Conservation (phyloP, 2,329 filamentous ascomycete species). For the Coniochaeta prunicola region DNA sequence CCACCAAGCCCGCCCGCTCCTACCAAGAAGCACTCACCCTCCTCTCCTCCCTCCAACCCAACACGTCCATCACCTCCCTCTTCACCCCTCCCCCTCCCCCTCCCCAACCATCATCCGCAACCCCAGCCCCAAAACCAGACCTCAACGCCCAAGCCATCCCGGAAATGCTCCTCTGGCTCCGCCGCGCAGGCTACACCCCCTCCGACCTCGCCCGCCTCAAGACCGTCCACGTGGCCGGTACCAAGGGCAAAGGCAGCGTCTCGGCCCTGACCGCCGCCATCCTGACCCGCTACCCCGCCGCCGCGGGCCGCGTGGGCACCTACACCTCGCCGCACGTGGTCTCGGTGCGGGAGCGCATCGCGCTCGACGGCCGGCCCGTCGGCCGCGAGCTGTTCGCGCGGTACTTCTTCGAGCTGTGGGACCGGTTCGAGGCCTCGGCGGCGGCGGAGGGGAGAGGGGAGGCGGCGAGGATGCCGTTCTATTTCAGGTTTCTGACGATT, state of each 20-base stretch:
- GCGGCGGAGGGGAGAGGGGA: slow-evolving; percentile 19
- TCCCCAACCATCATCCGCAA: slow-evolving; percentile 32
- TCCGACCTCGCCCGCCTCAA: neutral
- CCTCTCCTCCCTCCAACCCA: slow-evolving; percentile 76
- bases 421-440: slow-evolving; percentile 33
- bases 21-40: slow-evolving; percentile 24
- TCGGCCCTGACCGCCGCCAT: slow-evolving; percentile 78
- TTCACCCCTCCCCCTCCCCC: neutral
- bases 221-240: slow-evolving; percentile 75
- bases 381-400: slow-evolving; percentile 51
- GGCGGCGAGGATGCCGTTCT: slow-evolving; percentile 38
- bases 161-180: slow-evolving; percentile 74
- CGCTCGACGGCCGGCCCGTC: slow-evolving; percentile 51
- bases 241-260: slow-evolving; percentile 89
- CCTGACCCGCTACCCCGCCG: slow-evolving; percentile 28
- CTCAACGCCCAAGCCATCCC: slow-evolving; percentile 67
- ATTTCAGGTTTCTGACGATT: slow-evolving; percentile 58
- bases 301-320: neutral
- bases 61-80: slow-evolving; percentile 70
- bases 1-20: neutral
- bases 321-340: slow-evolving; percentile 61
- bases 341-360: slow-evolving; percentile 60
- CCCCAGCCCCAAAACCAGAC: slow-evolving; percentile 37
- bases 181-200: slow-evolving; percentile 63
- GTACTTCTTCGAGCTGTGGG: slow-evolving; percentile 65